Evolutionary conservation across 1,284 basidiomycete genomes (phyloP), one percentile per base, ranked within the genome.

Genomic region (Sparassis latifolia): DNA sequence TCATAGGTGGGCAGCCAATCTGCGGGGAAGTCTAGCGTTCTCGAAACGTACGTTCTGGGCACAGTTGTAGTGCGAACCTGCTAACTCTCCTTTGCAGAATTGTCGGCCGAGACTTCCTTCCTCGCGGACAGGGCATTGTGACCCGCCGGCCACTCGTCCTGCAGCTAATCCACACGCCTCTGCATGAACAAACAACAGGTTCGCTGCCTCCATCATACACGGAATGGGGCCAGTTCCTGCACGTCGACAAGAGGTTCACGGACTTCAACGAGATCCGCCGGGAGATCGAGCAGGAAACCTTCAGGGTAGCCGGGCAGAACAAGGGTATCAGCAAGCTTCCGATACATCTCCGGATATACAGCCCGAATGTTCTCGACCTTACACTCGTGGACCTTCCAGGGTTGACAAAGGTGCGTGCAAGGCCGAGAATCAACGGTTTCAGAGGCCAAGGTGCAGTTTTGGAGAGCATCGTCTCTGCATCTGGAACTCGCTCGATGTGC

Each of bases 271-370:
- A 98, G 62, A 90, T 99, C 58, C 80, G 94, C 38, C 88, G 88
- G 58, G 97, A 99, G 73, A 99, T 99, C 57, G 96, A 99, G 71
- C 90, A 93, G 66, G 97, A 99, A 76, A 99, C 97, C 2, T 95
- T 89, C 68, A 78, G 96, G 42, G 96, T 99, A 31, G 96, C 97
- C 0, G 96, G 96, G 0, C 95, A 98, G 76, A 99, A 99, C 73
- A 99, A 98, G 74, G 96, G 97, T 48, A 89, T 99, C 54, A 95
- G 91, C 73, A 95, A 95, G 68, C 70, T 97, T 50, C 95, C 96
- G 4, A 98, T 97, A 65, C 89, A 92, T 56, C 75, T 98, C 57
- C 84, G 93, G 66, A 96, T 98, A 73, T 96, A 91, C 70, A 95
- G 93, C 58, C 92, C 95, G 29, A 84, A 94, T 63, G 96, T 99